Evolutionary conservation across 371 early-diverging fungal species (phyloP), one percentile per base, ranked within the genome.

Genomic region (Rhizopus sp.): DNA sequence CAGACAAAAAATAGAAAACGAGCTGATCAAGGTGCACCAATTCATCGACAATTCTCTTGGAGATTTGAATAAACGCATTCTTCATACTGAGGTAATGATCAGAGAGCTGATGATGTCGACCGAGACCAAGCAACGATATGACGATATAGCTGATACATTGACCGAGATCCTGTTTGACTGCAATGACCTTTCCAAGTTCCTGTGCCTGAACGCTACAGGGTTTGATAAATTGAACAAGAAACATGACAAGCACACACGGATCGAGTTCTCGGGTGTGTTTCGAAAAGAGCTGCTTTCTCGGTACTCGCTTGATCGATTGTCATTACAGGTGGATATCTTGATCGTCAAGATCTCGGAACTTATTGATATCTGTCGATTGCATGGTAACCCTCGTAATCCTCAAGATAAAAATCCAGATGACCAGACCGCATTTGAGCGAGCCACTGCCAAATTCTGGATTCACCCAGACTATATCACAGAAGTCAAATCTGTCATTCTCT

Each of bases 181-280:
- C 41, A 92, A 89, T 60, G 93, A 94, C 61, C 82, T 97, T 29
- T 87, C 94, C 46, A 91, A 91, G 69, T 99, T 91, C 73, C 87
- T 91, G 10, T 89, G 95, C 8, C 72, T 98, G 51, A 99, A 99
- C 82, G 89, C 89, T 57, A 87, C 95, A 15, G 99, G 93, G 10
- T 96, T 98, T 68, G 82, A 94, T 57, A 98, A 96, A 81, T 88
- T 97, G 55, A 81, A 97, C 64, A 97, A 96, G 75, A 96, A 97
- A 76, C 97, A 97, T 68, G 98, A 98, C 89, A 90, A 73, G 94
- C 96, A 4, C 70, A 82, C 12, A 87, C 83, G 60, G 69, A 83
- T 50, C 80, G 97, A 53, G 84, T 72, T 77, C 87, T 39, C 23
- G 23, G 23, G 23, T 68, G 81, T 63, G 86, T 95, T 75, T 81